Evolutionary conservation across 257 asterid species (phyloP), one percentile per base, ranked within the genome.

Genomic region (Anisodus acutangulus): DNA sequence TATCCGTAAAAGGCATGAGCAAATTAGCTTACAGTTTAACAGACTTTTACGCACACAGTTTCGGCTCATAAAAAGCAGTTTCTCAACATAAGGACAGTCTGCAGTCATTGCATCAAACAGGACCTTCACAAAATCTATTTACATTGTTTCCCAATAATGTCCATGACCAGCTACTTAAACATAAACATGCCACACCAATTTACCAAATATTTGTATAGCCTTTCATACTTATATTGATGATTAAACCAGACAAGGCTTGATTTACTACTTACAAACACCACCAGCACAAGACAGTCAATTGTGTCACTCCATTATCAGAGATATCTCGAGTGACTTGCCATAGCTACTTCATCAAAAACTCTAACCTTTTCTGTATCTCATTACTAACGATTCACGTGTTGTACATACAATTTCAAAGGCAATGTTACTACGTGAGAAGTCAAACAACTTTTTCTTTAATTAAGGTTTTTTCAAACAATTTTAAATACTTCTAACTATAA

Each of bases 1-100:
- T 47, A 68, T 3, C 85, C 85, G n/a, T 22, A 67, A 10, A 58
- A 67, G 45, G 84, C 78, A 49, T 47, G 57, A 68, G 78, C 64
- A 55, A 39, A 53, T 55, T 59, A 11, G 69, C 83, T 17, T 10
- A 17, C 31, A 8, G 68, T 60, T 8, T 19, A 80, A 58, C 68
- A 57, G 0, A 80, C 64, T 8, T 22, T 55, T 31, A 66, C 0
- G n/a, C 72, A 5, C 47, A 5, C 9, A 74, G 62, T 11, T 31
- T 31, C 35, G 35, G 35, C 35, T 31, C 35, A 31, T 31, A 31
- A 31, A 31, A 31, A 31, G 35, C 35, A 31, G 35, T 31, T 78
- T 78, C 64, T 78, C 82, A 78, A 53, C 49, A 78, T 53, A 78
- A 78, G 47, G 64, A 78, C 4, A 78, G 64, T 78, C 49, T 9